Evolutionary conservation across 805 yeast species (phyloP), one percentile per base, ranked within the genome.

Genomic region (Yarrowia sp.): DNA sequence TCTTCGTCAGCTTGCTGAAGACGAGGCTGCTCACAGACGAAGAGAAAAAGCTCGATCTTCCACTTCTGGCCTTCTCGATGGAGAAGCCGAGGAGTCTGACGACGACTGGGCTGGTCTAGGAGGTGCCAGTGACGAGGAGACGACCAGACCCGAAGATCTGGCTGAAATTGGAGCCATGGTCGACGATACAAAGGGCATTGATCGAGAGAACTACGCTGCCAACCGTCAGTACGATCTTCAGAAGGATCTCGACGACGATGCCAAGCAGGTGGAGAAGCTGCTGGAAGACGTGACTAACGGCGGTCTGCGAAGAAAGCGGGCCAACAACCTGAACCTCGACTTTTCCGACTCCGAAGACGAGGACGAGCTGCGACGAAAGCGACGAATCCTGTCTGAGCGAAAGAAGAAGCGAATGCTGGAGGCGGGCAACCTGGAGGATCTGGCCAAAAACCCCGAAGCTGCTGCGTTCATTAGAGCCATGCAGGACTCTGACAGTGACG

Each of bases 51-150:
- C 24, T 30, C 50, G 44, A 13, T 58, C 67, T 12, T 56, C 60
- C 13, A 72, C 71, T 3, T 24, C 69, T 13, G 69, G 47, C 0
- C 43, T 70, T 10, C 70, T 72, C 9, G 75, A 73, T 38, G 74
- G 72, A 38, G 75, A 73, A 53, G 75, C 75, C 34, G 71, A 69
- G 20, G 75, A 73, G 58, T 72, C 74, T 4, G 75, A 73, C 15
- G 75, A 73, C 44, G 75, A 73, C 64, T 73, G 74, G 74, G 74
- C 74, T n/a, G 74, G 74, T 3, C 47, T 72, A n/a, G 75, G 74
- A n/a, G 75, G 75, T 5, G 73, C 68, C 33, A 70, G 71, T 39
- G 73, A 70, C 38, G 74, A 72, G 9, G 71, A 70, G n/a, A 71
- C 20, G 9, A 15, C 43, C 24, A 60, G 64, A n/a, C 71, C 64